Percentiles rank a stretch among this genome's conserved stretches.
Conservation (phyloP, 768 basidiomycete genomes). For the Trametes cubensis region DNA sequence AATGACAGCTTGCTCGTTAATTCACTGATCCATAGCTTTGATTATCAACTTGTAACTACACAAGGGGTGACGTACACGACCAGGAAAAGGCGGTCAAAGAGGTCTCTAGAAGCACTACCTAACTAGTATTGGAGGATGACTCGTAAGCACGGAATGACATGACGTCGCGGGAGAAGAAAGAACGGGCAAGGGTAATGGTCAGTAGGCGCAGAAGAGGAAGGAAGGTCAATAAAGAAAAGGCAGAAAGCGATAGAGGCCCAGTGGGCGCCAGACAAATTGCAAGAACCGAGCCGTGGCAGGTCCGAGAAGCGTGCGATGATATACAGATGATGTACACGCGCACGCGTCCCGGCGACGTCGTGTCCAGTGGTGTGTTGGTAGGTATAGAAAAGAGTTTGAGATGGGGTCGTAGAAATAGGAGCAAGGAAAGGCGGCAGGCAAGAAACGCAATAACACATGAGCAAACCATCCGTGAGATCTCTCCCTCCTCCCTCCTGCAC, state of each 20-base stretch:
- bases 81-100: background rate
- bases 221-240: conserved; percentile 10
- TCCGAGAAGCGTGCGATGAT: conserved; percentile 13
- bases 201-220: background rate
- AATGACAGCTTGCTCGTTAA: no score
- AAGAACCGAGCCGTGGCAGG: conserved; percentile 13
- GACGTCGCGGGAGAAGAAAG: background rate
- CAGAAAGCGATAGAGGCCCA: background rate
- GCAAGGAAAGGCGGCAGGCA: background rate
- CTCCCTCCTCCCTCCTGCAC: conserved; percentile 1
- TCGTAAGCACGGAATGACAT: background rate
- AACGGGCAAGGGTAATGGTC: background rate
- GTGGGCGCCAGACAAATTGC: background rate
- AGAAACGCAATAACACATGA: background rate
- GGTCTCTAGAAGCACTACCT: conserved; percentile 10
- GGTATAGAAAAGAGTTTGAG: background rate
- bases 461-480: background rate
- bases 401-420: background rate
- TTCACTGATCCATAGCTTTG: no score
- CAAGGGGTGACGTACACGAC: background rate
- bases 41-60: no score
- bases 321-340: conserved; percentile 17
- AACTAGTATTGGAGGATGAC: background rate
- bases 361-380: conserved; percentile 10
- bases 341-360: conserved; percentile 11